phyloP scores from a whole-genome alignment of 2,329 filamentous ascomycete genomes.

The Diaporthe vexans region DNA sequence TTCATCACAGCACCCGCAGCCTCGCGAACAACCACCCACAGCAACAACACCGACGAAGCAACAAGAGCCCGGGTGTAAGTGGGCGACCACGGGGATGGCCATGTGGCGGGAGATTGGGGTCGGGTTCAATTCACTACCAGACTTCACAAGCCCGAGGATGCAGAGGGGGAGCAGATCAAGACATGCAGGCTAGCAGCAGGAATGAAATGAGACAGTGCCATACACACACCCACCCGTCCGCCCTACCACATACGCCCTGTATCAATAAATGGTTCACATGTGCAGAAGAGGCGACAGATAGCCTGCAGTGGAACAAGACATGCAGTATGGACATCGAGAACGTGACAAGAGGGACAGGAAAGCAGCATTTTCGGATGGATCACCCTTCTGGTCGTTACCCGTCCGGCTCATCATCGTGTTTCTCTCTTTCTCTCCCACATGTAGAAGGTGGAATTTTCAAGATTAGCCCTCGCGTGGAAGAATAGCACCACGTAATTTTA shows the following conservation, averaged over 20 bases:
- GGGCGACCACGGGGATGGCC: constrained; percentile 21
- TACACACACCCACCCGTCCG: background rate
- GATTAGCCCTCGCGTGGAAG: background rate
- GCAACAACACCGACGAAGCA: background rate
- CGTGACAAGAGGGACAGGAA: background rate
- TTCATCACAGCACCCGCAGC: constrained; percentile 21
- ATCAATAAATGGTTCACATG: background rate
- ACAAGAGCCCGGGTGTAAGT: background rate
- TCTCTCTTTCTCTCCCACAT: background rate
- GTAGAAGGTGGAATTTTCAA: background rate
- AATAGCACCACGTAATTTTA: background rate
- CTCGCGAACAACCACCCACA: background rate
- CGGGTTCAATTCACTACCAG: constrained; percentile 35
- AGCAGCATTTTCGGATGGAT: background rate
- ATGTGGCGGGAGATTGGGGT: constrained; percentile 29
- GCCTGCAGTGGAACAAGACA: background rate
- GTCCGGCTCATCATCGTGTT: background rate
- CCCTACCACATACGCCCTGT: background rate
- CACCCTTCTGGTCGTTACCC: background rate
- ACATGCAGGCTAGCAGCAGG: background rate
- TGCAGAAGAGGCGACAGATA: background rate
- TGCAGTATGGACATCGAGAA: background rate
- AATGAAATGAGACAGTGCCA: background rate
- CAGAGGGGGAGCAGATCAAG: constrained; percentile 7
- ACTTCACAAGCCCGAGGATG: constrained; percentile 37